Evolutionary conservation across 169 alveolate genomes (phyloP).

Genomic region (Cyclospora cayetanensis): DNA sequence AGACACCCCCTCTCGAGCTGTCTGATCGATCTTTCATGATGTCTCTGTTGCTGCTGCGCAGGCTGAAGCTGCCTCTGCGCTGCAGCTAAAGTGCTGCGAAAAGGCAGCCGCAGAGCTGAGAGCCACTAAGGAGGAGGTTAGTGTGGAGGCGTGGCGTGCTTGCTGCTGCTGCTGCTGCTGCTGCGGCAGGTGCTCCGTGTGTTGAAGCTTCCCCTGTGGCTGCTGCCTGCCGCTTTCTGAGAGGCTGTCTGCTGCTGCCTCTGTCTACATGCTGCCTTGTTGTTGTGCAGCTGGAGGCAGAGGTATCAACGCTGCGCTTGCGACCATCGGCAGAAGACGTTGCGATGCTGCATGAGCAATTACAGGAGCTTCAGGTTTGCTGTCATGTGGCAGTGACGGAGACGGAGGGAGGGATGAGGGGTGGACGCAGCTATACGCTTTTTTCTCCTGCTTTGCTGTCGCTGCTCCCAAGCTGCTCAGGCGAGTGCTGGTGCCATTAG

Average conservation of each 20-base stretch:
- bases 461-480: not conserved
- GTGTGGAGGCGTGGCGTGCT: not conserved
- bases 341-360: conserved; percentile 3
- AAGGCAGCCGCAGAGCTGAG: conserved; percentile 47
- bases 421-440: no score
- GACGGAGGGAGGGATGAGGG: no score
- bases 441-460: not conserved
- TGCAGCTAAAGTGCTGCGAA: conserved; percentile 29
- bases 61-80: conserved; percentile 48
- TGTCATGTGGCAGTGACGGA: no score
- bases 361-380: conserved; percentile 42
- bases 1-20: not conserved
- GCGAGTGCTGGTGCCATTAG: not conserved
- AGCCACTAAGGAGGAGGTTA: conserved; percentile 55
- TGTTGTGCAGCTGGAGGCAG: conserved; percentile 11
- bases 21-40: no score
- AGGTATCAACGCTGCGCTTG: conserved; percentile 30
- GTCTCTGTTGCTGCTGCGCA: conserved; percentile 52
- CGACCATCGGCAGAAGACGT: conserved; percentile 39
- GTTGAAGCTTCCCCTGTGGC: not conserved
- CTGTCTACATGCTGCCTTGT: conserved; percentile 30
- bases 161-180: conserved; percentile 1
- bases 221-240: conserved; percentile 17
- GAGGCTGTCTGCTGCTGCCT: conserved; percentile 51
- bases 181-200: not conserved